A percentile compares a stretch with the other conserved stretches of the same genome.
phyloP scores from a whole-genome alignment of 306 rosid species.

The Ormosia emarginata region DNA sequence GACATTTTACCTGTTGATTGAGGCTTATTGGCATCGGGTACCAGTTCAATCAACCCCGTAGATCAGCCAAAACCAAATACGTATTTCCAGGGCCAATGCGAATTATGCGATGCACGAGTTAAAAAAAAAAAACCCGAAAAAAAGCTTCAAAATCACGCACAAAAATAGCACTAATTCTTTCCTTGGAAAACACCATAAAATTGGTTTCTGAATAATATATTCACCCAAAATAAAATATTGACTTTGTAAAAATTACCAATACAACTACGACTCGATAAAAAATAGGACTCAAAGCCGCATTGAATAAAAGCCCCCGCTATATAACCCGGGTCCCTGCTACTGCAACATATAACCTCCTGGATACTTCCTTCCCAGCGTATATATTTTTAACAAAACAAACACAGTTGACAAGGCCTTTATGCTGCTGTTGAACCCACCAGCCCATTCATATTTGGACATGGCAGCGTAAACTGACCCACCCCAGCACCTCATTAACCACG shows the following conservation, averaged over 20 bases:
- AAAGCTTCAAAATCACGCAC: background rate
- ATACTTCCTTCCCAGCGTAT: slow-evolving; percentile 31
- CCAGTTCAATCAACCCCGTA: background rate
- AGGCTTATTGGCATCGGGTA: too few species aligned
- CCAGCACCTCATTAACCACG: slow-evolving; percentile 46
- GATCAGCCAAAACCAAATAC: background rate
- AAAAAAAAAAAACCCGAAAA: background rate
- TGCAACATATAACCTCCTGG: slow-evolving; percentile 41
- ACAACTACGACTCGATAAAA: slow-evolving; percentile 38
- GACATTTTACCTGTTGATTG: background rate
- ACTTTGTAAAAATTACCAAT: slow-evolving; percentile 26
- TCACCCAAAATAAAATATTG: slow-evolving; percentile 46
- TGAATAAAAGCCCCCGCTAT: slow-evolving; percentile 32
- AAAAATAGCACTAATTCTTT: slow-evolving; percentile 23
- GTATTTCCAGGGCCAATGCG: background rate
- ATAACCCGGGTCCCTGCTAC: slow-evolving; percentile 27
- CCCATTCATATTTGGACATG: slow-evolving; percentile 30
- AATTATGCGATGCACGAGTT: too few species aligned
- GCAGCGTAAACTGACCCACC: slow-evolving; percentile 38
- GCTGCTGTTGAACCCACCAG: slow-evolving; percentile 38
- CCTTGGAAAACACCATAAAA: slow-evolving; percentile 26
- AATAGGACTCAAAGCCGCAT: slow-evolving; percentile 33
- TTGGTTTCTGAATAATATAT: slow-evolving; percentile 26
- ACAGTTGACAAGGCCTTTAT: slow-evolving; percentile 29
- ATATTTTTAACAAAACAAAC: slow-evolving; percentile 13